A percentile compares a stretch with the other conserved stretches of the same genome.
Evolutionary conservation across 345 rosid species (phyloP).

Genomic region (Populus davidiana): DNA sequence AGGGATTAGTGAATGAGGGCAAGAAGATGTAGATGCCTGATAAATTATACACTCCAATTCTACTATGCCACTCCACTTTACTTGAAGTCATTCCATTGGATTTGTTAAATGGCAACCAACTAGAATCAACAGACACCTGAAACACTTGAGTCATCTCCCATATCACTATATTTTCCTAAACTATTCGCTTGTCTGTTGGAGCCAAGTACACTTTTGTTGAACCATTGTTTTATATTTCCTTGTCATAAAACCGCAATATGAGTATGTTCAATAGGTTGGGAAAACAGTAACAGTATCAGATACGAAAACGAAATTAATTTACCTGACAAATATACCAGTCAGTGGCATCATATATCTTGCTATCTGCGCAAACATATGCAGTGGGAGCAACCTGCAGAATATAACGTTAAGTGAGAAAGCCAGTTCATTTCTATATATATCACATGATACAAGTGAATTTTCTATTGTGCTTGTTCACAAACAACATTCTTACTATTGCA

Average conservation of each 20-base stretch:
- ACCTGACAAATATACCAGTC: conserved; percentile 99
- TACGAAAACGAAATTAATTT: conserved; percentile 15
- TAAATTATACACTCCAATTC: background rate
- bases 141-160: background rate
- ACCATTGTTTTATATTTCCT: background rate
- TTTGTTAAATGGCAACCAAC: background rate
- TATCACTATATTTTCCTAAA: background rate
- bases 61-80: background rate
- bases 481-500: background rate
- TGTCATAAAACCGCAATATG: background rate
- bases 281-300: background rate
- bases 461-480: conserved; percentile 1
- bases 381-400: conserved; percentile 62
- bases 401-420: conserved; percentile 16
- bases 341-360: conserved; percentile 84
- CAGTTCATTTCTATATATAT: background rate
- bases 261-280: background rate
- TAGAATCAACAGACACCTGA: background rate
- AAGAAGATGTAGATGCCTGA: background rate
- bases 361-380: conserved; percentile 86
- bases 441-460: background rate
- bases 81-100: background rate
- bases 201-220: background rate
- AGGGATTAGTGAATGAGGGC: background rate
- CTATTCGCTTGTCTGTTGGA: background rate